Percentiles rank a stretch among this genome's conserved stretches.
Conservation (phyloP, 352 stramenopile genomes). For the Phytophthora nicotianae region DNA sequence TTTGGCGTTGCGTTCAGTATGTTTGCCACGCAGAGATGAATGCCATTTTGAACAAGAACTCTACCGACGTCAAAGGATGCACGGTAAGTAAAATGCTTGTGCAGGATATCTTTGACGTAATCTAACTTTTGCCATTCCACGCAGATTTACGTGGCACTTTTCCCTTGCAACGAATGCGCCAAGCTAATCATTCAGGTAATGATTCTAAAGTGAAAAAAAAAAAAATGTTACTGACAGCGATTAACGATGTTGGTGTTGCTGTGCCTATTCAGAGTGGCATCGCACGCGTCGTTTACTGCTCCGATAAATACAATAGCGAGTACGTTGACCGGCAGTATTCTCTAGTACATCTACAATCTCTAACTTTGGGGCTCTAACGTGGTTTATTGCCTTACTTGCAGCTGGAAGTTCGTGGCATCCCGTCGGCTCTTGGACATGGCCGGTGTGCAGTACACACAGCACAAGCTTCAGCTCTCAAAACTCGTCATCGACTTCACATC, state of each 20-base stretch:
- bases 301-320: conserved; percentile 94
- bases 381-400: conserved; percentile 28
- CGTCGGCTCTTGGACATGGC: conserved; percentile 90
- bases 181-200: conserved; percentile 98
- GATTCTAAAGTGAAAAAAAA: not conserved
- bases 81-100: conserved; percentile 50
- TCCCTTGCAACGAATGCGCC: conserved; percentile 98
- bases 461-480: conserved; percentile 57
- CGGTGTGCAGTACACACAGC: conserved; percentile 63
- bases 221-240: not conserved
- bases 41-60: conserved; percentile 99
- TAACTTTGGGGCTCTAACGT: conserved; percentile 20
- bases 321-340: conserved; percentile 33
- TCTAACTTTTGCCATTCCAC: conserved; percentile 9
- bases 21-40: conserved; percentile 99
- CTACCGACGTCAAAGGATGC: conserved; percentile 91
- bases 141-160: conserved; percentile 97
- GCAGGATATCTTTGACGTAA: not conserved
- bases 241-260: conserved; percentile 1
- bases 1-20: conserved; percentile 68
- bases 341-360: not conserved
- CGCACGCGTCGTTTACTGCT: conserved; percentile 95
- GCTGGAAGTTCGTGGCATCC: conserved; percentile 89
- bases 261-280: conserved; percentile 90
- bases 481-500: conserved; percentile 76